Evolutionary conservation across 2,329 filamentous ascomycete genomes (phyloP).

Genomic region (Nannizziopsis arthrosporioides): DNA sequence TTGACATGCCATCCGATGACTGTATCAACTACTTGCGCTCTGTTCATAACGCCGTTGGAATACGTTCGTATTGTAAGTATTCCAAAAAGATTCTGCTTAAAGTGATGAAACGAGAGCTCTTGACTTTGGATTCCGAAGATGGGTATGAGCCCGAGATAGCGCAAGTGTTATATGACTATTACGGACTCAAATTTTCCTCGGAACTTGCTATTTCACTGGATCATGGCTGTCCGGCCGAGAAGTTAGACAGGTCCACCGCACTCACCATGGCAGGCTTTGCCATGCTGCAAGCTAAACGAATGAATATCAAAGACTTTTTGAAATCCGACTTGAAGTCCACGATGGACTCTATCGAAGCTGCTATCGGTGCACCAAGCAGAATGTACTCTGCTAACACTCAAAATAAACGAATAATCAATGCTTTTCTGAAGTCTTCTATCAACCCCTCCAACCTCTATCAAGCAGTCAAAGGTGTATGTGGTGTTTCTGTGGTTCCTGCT

Average conservation of each 20-base stretch:
- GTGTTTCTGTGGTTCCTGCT: conserved; percentile 59
- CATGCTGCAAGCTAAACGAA: conserved; percentile 64
- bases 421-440: conserved; percentile 71
- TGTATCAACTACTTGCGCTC: conserved; percentile 67
- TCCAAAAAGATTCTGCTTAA: conserved; percentile 82
- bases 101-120: conserved; percentile 73
- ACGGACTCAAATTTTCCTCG: conserved; percentile 65
- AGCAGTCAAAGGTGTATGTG: conserved; percentile 66
- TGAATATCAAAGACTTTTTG: conserved; percentile 80
- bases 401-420: conserved; percentile 71
- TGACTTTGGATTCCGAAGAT: conserved; percentile 62
- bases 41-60: conserved; percentile 71
- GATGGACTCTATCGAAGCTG: conserved; percentile 85
- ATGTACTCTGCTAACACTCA: conserved; percentile 69
- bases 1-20: conserved; percentile 57
- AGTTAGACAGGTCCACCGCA: conserved; percentile 68
- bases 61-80: conserved; percentile 72
- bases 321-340: conserved; percentile 84
- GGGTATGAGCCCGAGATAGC: conserved; percentile 79
- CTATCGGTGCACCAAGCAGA: conserved; percentile 63
- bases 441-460: conserved; percentile 69
- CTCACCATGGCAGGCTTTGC: conserved; percentile 74
- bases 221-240: conserved; percentile 66
- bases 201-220: conserved; percentile 58
- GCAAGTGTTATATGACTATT: conserved; percentile 71